These are phyloP conservation scores for Sicyos baderoa DNA, from an alignment of 306 rosid genomes.

Conservation along the genomic window DNA sequence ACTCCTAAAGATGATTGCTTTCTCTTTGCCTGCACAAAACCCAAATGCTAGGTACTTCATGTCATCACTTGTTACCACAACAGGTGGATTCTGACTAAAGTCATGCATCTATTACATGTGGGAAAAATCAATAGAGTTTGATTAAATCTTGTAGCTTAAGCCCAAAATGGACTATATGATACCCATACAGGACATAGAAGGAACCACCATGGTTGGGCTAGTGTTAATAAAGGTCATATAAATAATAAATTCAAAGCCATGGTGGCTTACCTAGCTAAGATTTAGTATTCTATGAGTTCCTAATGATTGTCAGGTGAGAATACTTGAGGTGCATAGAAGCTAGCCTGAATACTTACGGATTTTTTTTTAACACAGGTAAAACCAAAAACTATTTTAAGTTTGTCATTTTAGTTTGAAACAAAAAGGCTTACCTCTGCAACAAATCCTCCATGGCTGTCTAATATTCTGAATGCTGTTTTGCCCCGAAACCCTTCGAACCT, in stretches of 20 bases:
- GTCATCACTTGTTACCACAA: conserved; percentile 18
- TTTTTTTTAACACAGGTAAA: not conserved
- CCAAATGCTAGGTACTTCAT: conserved; percentile 2
- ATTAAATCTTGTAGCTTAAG: not conserved
- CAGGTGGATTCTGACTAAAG: not conserved
- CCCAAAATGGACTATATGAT: not conserved
- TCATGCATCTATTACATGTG: not conserved
- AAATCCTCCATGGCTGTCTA: conserved; percentile 33
- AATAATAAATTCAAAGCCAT: too few species aligned
- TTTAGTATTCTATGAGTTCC: too few species aligned
- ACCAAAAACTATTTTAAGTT: not conserved
- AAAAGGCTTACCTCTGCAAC: conserved; percentile 59
- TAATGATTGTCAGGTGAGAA: too few species aligned
- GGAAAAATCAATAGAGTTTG: not conserved
- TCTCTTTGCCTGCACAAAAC: conserved; percentile 51
- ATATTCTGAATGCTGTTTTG: conserved; percentile 42
- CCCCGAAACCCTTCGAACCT: conserved; percentile 25
- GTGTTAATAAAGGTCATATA: too few species aligned
- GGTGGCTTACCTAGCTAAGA: too few species aligned
- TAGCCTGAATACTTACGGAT: too few species aligned
- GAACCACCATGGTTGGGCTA: not conserved
- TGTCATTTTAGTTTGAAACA: not conserved
- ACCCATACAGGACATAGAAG: not conserved
- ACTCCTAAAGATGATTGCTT: conserved; percentile 46
- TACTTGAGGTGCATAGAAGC: too few species aligned